Base-by-base conservation (phyloP, 2,329 filamentous ascomycete species). In the Monilinia laxa region DNA sequence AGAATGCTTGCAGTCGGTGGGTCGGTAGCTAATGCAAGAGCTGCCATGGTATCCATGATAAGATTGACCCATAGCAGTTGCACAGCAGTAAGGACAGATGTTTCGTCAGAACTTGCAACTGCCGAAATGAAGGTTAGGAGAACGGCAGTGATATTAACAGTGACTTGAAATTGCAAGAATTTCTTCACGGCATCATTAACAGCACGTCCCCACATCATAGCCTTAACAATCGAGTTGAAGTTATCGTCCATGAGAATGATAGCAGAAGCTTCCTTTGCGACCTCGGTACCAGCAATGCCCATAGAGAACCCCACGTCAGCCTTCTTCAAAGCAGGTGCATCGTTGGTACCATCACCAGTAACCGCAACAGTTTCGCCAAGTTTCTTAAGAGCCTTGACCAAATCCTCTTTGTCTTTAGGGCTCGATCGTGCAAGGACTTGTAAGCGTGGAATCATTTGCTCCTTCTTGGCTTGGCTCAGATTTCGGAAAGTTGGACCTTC, bases 11-110 rank as follows among this genome's bases (percentile, higher is more conserved):
- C 83, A 1, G 86, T 89, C 0, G 89, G 89, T n/a, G 88, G 87
- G 76, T 91, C 89, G 2, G 89, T 91, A 4, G 89, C 89, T 56
- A 91, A 83, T 31, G 90, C 90, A n/a, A 92, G 81, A 31, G 90
- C 90, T 40, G 90, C 90, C 75, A 93, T 91, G 0, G 90, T 93
- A 74, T 93, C 90, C 90, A 93, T 93, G 76, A 93, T 93, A 68
- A 93, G 81, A 71, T 93, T 93, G 71, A 93, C 89, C 90, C 90
- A 93, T 25, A 93, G 84, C 67, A 93, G 82, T 77, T 93, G 90
- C 20, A 93, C 90, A n/a, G 90, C 90, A 28, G 83, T 91, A 58
- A 93, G 80, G 6, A 92, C 90, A 63, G 90, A 90, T 68, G 83
- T 74, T 74, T 91, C 87, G 1, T 84, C 75, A 9, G 74, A 73